phyloP scores from a whole-genome alignment of 768 basidiomycete genomes.

The Zangia roseola region DNA sequence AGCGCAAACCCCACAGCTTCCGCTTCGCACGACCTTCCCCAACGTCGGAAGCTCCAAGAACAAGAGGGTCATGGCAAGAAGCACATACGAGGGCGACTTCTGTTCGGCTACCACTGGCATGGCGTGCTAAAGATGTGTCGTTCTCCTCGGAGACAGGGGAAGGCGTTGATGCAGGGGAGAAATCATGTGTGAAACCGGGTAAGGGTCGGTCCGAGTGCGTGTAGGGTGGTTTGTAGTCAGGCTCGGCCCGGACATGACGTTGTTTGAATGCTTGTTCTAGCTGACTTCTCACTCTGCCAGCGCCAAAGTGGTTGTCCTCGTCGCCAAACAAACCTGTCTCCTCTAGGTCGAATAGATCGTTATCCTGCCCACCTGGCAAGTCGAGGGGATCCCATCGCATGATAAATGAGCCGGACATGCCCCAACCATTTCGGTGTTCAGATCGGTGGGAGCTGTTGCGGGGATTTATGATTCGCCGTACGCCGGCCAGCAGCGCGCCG shows the following conservation, averaged over 20 bases:
- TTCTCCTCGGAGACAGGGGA: slow-evolving; percentile 42
- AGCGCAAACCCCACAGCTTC: slow-evolving; percentile 69
- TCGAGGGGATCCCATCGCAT: slow-evolving; percentile 33
- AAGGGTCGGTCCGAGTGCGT: slow-evolving; percentile 59
- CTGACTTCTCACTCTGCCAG: slow-evolving; percentile 17
- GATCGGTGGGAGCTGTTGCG: slow-evolving; percentile 8
- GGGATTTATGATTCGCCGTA: slow-evolving; percentile 27
- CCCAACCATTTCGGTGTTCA: slow-evolving; percentile 21
- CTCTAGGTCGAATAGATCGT: slow-evolving; percentile 12
- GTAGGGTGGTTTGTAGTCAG: slow-evolving; percentile 55
- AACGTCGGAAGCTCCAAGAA: slow-evolving; percentile 51
- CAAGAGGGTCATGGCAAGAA: slow-evolving; percentile 60
- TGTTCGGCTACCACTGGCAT: slow-evolving; percentile 25
- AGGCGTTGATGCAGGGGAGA: slow-evolving; percentile 41
- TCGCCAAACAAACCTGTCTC: slow-evolving; percentile 20
- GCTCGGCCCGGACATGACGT: slow-evolving; percentile 22
- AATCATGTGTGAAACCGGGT: slow-evolving; percentile 70
- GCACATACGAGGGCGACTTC: slow-evolving; percentile 62
- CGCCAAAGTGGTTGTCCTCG: slow-evolving; percentile 3
- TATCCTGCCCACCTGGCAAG: slow-evolving; percentile 13
- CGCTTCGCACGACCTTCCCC: slow-evolving; percentile 43
- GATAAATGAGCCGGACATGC: slow-evolving; percentile 26
- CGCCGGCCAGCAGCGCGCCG: slow-evolving; percentile 54
- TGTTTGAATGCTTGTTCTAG: slow-evolving; percentile 26
- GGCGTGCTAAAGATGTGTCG: slow-evolving; percentile 30